Evolutionary conservation across 768 basidiomycete genomes (phyloP).

Genomic region (Trametes elegans): DNA sequence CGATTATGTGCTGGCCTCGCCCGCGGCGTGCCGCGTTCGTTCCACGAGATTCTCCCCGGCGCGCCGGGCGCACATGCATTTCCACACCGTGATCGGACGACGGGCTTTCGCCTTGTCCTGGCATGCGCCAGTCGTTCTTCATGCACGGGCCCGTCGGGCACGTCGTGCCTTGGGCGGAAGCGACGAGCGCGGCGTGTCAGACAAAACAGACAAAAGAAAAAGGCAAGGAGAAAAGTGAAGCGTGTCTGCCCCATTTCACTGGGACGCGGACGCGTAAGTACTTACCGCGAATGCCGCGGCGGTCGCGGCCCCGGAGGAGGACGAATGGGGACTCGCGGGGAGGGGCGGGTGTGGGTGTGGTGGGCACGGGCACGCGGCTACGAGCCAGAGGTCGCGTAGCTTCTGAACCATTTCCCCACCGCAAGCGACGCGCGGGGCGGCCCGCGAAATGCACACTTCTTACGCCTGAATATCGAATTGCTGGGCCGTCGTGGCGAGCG

Average conservation of each 20-base stretch:
- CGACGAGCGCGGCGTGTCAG: no score
- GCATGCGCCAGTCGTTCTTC: no score
- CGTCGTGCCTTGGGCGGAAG: no score
- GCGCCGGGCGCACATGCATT: background rate
- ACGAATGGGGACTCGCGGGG: slow-evolving; percentile 1
- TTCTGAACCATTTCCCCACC: background rate
- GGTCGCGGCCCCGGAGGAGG: background rate
- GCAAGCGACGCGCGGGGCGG: slow-evolving; percentile 5
- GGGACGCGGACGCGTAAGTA: no score
- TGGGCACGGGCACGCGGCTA: slow-evolving; percentile 15
- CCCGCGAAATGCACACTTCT: no score
- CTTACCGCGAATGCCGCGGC: no score
- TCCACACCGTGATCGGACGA: no score
- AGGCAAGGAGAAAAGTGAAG: no score
- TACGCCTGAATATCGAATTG: background rate
- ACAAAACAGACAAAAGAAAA: no score
- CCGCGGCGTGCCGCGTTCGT: background rate
- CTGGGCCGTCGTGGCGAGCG: slow-evolving; percentile 3
- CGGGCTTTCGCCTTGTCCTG: no score
- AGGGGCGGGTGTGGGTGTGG: background rate
- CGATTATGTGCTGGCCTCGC: slow-evolving; percentile 6
- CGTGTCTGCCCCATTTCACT: no score
- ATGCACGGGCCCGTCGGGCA: no score
- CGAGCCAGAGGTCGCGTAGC: slow-evolving; percentile 13
- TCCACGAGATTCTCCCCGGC: background rate